phyloP scores from a whole-genome alignment of 169 alveolate genomes.

The Plasmodium chabaudi region DNA sequence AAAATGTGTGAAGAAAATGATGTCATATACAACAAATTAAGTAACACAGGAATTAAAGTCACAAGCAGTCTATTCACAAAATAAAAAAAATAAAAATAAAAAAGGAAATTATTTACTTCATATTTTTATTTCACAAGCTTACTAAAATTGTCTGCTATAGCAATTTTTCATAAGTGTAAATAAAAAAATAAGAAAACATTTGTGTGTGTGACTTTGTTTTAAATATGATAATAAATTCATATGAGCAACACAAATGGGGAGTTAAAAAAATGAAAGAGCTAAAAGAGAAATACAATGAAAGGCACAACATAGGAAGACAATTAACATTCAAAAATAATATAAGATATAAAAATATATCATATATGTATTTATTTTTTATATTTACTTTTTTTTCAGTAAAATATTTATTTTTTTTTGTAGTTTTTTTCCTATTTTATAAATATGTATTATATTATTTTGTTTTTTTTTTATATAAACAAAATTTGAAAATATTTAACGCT shows the following conservation, averaged over 20 bases:
- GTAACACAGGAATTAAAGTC: conserved; percentile 8
- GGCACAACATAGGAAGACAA: background rate
- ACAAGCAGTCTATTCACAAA: conserved; percentile 13
- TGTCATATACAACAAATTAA: conserved; percentile 45
- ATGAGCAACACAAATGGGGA: background rate
- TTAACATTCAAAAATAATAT: background rate
- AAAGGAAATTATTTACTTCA: background rate
- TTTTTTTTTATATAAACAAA: conserved; percentile 14
- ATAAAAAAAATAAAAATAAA: background rate
- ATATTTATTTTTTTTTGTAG: background rate
- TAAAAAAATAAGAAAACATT: too few species aligned
- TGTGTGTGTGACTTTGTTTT: too few species aligned
- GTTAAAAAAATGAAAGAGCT: background rate
- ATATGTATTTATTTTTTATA: background rate
- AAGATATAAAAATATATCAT: background rate
- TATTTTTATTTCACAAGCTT: background rate
- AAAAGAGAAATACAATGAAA: background rate
- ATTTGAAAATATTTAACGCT: conserved; percentile 13
- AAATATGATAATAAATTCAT: background rate
- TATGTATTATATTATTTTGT: conserved; percentile 11
- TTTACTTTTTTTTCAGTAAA: conserved; percentile 10
- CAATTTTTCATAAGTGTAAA: too few species aligned
- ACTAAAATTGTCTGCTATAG: too few species aligned
- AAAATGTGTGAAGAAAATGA: conserved; percentile 71
- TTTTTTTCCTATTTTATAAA: conserved; percentile 7